A percentile compares a stretch with the other conserved stretches of the same genome.
These are phyloP conservation scores for Umbelopsis vinacea DNA, from an alignment of 192 early-diverging fungal genomes.

Conservation along the genomic window DNA sequence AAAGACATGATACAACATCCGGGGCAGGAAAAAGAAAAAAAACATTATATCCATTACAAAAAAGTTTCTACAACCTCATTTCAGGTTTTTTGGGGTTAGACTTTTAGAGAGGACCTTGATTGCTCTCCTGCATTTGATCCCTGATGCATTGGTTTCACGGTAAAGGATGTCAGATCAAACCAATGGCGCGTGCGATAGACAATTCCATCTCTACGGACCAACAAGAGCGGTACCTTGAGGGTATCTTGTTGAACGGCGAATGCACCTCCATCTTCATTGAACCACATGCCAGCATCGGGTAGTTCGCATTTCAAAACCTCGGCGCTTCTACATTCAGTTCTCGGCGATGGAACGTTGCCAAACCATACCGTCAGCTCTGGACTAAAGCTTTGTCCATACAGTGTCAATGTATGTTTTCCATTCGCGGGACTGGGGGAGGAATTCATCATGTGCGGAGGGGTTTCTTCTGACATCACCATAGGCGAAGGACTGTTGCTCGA, in stretches of 20 bases:
- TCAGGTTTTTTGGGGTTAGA: slow-evolving; percentile 17
- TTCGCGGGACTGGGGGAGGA: background rate
- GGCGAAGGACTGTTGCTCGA: background rate
- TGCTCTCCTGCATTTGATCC: slow-evolving; percentile 20
- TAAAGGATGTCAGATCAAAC: slow-evolving; percentile 15
- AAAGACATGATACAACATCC: slow-evolving; percentile 24
- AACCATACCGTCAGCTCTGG: slow-evolving; percentile 73
- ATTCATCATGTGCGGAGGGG: too few species aligned
- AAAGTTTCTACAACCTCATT: slow-evolving; percentile 18
- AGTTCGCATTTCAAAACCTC: background rate
- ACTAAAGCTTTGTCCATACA: slow-evolving; percentile 69
- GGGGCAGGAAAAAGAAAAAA: background rate
- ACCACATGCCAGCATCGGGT: slow-evolving; percentile 1
- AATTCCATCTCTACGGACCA: slow-evolving; percentile 28
- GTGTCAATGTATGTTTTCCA: slow-evolving; percentile 44
- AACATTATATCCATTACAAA: background rate
- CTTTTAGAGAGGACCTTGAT: slow-evolving; percentile 20
- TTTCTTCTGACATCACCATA: too few species aligned
- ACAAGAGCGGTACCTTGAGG: slow-evolving; percentile 9
- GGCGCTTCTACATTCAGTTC: slow-evolving; percentile 22
- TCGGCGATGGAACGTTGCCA: slow-evolving; percentile 28
- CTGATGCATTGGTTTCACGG: slow-evolving; percentile 14
- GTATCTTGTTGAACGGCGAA: background rate
- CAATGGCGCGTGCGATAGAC: slow-evolving; percentile 27
- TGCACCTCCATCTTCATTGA: slow-evolving; percentile 17